Evolutionary conservation across 345 rosid genomes (phyloP).

Genomic region (Sapria himalayana): DNA sequence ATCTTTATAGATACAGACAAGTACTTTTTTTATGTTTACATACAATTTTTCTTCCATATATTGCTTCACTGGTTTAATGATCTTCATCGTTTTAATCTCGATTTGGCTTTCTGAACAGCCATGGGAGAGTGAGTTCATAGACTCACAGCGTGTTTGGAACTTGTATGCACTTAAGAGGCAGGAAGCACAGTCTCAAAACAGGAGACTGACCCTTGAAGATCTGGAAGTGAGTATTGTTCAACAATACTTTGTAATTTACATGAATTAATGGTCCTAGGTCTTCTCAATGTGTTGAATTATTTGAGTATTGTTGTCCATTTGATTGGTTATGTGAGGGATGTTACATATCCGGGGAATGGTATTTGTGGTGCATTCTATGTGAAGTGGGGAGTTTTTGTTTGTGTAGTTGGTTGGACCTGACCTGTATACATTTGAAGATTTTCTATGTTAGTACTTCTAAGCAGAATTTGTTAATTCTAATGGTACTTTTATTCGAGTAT

Average conservation of each 20-base stretch:
- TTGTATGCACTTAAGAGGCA: constrained; percentile 97
- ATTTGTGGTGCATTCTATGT: neutral
- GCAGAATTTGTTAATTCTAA: too few relatives aligned
- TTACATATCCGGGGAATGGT: too few relatives aligned
- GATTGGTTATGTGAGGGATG: too few relatives aligned
- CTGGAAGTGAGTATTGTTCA: constrained; percentile 54
- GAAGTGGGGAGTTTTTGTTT: too few relatives aligned
- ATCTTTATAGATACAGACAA: constrained; percentile 95
- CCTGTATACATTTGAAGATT: too few relatives aligned
- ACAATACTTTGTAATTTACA: too few relatives aligned
- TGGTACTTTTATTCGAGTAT: too few relatives aligned
- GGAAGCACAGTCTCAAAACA: constrained; percentile 97
- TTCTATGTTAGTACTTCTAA: too few relatives aligned
- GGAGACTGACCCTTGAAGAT: constrained; percentile 96
- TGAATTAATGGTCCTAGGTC: too few relatives aligned
- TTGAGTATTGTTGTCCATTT: too few relatives aligned
- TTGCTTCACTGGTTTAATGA: neutral
- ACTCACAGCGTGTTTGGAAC: constrained; percentile 98
- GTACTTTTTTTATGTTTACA: constrained; percentile 3
- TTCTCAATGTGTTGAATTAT: too few relatives aligned
- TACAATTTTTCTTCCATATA: neutral
- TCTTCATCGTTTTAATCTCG: neutral
- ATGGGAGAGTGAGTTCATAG: constrained; percentile 99
- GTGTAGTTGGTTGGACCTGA: too few relatives aligned
- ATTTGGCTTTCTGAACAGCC: constrained; percentile 33